Conservation (phyloP, 495 filamentous ascomycete species). For the Neurospora cerealis region DNA sequence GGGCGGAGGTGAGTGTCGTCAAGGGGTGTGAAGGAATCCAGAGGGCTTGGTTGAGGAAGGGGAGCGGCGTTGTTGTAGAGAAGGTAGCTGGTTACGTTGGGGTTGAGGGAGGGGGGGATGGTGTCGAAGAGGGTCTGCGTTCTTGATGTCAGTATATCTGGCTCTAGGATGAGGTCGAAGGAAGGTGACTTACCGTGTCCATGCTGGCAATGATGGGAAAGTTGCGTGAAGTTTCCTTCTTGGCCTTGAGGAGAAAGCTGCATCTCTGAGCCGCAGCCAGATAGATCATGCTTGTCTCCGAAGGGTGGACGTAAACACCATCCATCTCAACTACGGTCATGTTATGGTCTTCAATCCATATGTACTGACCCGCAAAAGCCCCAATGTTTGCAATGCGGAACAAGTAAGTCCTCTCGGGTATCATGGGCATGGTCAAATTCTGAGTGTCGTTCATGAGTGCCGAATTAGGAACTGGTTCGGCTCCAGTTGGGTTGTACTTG, state of each 20-base stretch:
- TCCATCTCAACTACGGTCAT: constrained; percentile 50
- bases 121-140: constrained; percentile 57
- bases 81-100: constrained; percentile 73
- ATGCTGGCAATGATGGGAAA: constrained; percentile 57
- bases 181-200: constrained; percentile 40
- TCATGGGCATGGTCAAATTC: constrained; percentile 37
- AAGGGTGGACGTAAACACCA: constrained; percentile 48
- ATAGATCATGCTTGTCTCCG: constrained; percentile 52
- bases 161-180: background rate
- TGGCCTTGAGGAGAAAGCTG: constrained; percentile 56
- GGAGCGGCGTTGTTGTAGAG: constrained; percentile 55
- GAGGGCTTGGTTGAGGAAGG: constrained; percentile 43
- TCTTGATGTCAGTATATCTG: constrained; percentile 3
- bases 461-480: constrained; percentile 57
- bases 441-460: constrained; percentile 62
- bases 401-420: constrained; percentile 70
- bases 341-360: constrained; percentile 68
- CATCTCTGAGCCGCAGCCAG: constrained; percentile 62
- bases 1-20: constrained; percentile 68
- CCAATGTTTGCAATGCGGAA: constrained; percentile 66
- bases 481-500: constrained; percentile 47
- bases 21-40: constrained; percentile 53
- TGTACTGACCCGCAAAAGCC: constrained; percentile 56
- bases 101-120: constrained; percentile 53
- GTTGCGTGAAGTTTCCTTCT: constrained; percentile 52